A percentile compares a stretch with the other conserved stretches of the same genome.
phyloP scores from a whole-genome alignment of 306 rosid genomes.

The Herpetospermum pedunculosum region DNA sequence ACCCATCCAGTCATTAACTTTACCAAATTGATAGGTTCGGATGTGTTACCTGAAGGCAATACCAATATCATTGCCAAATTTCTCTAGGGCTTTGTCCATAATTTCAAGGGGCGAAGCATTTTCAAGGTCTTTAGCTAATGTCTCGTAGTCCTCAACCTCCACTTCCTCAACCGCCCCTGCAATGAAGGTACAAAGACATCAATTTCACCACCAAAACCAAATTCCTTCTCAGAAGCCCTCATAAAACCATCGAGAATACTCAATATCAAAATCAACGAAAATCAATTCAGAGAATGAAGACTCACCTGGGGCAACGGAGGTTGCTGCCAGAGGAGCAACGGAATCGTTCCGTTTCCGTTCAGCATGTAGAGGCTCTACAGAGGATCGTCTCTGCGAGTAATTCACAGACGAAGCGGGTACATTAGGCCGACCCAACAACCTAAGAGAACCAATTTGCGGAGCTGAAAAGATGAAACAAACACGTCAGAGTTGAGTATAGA shows the following conservation, averaged over 20 bases:
- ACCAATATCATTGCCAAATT: constrained; percentile 65
- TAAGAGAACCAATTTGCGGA: constrained; percentile 29
- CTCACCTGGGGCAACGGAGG: constrained; percentile 42
- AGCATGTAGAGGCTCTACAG: constrained; percentile 38
- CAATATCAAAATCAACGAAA: not conserved
- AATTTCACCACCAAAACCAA: constrained; percentile 1
- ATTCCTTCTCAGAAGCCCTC: not conserved
- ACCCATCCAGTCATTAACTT: not conserved
- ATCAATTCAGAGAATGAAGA: not conserved
- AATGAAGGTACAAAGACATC: not conserved
- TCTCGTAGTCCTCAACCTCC: constrained; percentile 31
- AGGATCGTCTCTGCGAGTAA: constrained; percentile 30
- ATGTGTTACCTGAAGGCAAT: constrained; percentile 71
- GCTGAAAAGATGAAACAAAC: constrained; percentile 28
- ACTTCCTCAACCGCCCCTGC: constrained; percentile 49
- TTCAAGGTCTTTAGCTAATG: constrained; percentile 40
- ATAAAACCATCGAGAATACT: not conserved
- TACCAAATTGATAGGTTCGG: not conserved
- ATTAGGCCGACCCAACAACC: constrained; percentile 22
- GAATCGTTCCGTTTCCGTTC: constrained; percentile 43
- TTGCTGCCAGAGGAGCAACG: constrained; percentile 40
- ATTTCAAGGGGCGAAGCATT: constrained; percentile 76
- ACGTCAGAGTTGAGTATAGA: not conserved
- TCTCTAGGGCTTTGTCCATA: constrained; percentile 68
- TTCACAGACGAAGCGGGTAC: constrained; percentile 20